Evolutionary conservation across 1,284 basidiomycete genomes (phyloP).

Genomic region (Ganoderma lingzhi): DNA sequence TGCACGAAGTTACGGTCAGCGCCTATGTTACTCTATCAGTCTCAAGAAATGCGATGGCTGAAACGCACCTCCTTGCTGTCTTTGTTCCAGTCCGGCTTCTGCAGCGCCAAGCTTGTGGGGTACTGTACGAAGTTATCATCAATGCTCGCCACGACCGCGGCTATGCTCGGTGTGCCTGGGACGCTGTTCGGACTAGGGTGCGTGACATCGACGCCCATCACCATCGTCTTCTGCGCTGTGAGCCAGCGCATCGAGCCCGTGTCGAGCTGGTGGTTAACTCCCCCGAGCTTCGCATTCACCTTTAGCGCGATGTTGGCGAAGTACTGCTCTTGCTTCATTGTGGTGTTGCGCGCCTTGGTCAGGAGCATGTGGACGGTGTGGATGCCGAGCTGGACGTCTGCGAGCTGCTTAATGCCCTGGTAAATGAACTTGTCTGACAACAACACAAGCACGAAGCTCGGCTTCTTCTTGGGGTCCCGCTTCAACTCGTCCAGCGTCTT

Average conservation of each 20-base stretch:
- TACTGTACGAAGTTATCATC: slow-evolving; percentile 75
- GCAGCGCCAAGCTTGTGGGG: slow-evolving; percentile 71
- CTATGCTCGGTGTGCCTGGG: slow-evolving; percentile 76
- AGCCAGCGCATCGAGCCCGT: slow-evolving; percentile 66
- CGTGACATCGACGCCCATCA: slow-evolving; percentile 84
- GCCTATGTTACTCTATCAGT: background rate
- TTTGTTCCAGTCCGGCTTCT: slow-evolving; percentile 54
- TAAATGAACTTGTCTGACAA: slow-evolving; percentile 79
- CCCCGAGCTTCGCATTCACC: slow-evolving; percentile 82
- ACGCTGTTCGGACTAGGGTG: slow-evolving; percentile 67
- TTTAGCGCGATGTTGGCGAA: slow-evolving; percentile 74
- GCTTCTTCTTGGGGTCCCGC: slow-evolving; percentile 42
- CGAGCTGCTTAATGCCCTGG: slow-evolving; percentile 77
- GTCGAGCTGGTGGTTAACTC: slow-evolving; percentile 76
- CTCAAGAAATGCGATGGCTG: background rate
- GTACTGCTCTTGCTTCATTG: slow-evolving; percentile 73
- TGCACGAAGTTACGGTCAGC: slow-evolving; percentile 39
- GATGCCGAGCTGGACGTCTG: slow-evolving; percentile 75
- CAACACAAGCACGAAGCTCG: slow-evolving; percentile 69
- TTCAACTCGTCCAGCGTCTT: slow-evolving; percentile 47
- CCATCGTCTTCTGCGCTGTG: slow-evolving; percentile 67
- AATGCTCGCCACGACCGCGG: slow-evolving; percentile 77
- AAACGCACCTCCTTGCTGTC: slow-evolving; percentile 63
- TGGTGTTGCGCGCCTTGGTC: slow-evolving; percentile 56
- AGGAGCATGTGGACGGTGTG: slow-evolving; percentile 73